A percentile compares a stretch with the other conserved stretches of the same genome.
phyloP scores from a whole-genome alignment of 805 yeast genomes.

The Kuraishia cidri region DNA sequence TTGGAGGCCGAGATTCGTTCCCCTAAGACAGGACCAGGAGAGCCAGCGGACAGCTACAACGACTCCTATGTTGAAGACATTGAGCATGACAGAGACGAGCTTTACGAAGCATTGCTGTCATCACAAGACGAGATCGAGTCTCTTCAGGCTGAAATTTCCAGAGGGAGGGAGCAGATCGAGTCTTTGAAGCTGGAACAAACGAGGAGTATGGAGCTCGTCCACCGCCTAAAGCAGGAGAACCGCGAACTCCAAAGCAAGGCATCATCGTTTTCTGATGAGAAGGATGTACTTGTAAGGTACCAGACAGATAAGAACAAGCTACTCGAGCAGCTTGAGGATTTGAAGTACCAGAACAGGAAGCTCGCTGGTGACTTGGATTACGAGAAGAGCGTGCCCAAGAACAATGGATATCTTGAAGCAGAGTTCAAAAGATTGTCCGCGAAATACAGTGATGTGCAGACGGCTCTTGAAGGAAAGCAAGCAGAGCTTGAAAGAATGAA shows the following conservation, averaged over 20 bases:
- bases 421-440: conserved; percentile 28
- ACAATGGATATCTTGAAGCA: conserved; percentile 20
- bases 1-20: neutral
- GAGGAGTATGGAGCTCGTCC: no score
- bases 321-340: conserved; percentile 21
- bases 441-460: conserved; percentile 22
- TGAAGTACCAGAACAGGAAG: conserved; percentile 25
- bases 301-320: conserved; percentile 20
- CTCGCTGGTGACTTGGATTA: conserved; percentile 25
- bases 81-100: conserved; percentile 14
- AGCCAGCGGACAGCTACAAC: conserved; percentile 1
- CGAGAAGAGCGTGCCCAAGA: conserved; percentile 5
- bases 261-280: no score
- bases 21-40: neutral
- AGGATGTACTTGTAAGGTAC: conserved; percentile 7
- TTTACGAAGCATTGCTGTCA: conserved; percentile 11
- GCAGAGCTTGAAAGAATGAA: conserved; percentile 9
- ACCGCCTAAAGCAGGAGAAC: no score
- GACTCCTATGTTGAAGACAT: conserved; percentile 18
- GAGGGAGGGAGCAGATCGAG: no score
- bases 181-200: no score
- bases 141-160: no score
- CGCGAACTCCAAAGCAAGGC: no score
- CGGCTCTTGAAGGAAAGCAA: conserved; percentile 9
- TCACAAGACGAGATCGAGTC: no score